A percentile compares a stretch with the other conserved stretches of the same genome.
These are phyloP conservation scores for Aureobasidium mangrovei DNA, from an alignment of 2,329 filamentous ascomycete genomes.

Conservation along the genomic window DNA sequence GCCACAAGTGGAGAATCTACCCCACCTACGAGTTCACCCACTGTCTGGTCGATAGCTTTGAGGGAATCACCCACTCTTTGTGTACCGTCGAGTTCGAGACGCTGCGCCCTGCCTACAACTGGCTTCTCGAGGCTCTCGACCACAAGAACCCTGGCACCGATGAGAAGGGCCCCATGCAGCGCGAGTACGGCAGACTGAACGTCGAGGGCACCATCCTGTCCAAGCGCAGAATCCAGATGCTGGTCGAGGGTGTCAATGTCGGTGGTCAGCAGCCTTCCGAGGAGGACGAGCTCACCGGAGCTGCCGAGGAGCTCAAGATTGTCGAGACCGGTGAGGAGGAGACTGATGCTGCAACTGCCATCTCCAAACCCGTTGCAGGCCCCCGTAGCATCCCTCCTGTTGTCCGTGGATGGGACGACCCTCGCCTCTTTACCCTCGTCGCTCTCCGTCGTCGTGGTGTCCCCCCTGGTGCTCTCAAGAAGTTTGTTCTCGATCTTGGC, in stretches of 20 bases:
- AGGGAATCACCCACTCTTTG: constrained; percentile 82
- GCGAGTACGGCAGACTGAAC: constrained; percentile 73
- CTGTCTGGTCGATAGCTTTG: constrained; percentile 85
- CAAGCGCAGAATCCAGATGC: constrained; percentile 72
- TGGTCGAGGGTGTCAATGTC: constrained; percentile 57
- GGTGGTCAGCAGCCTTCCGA: constrained; percentile 19
- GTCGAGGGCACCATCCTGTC: constrained; percentile 78
- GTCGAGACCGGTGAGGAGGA: constrained; percentile 34
- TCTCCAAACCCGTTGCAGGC: constrained; percentile 19
- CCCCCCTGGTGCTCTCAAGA: constrained; percentile 77
- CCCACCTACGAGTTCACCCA: constrained; percentile 86
- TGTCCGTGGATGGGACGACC: constrained; percentile 86
- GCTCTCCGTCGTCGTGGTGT: constrained; percentile 76
- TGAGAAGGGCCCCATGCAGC: constrained; percentile 66
- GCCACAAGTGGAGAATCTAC: constrained; percentile 81
- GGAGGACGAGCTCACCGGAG: constrained; percentile 23
- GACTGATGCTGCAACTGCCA: constrained; percentile 17
- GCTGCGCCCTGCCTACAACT: constrained; percentile 82
- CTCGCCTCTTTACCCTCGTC: constrained; percentile 79
- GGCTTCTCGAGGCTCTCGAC: constrained; percentile 70
- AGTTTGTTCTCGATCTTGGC: constrained; percentile 84
- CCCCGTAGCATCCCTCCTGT: constrained; percentile 36
- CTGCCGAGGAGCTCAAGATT: constrained; percentile 33
- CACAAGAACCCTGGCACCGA: constrained; percentile 61
- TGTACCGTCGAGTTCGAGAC: constrained; percentile 91